Conservation (phyloP, 352 stramenopile species). For the Elongisporangium undulatum region DNA sequence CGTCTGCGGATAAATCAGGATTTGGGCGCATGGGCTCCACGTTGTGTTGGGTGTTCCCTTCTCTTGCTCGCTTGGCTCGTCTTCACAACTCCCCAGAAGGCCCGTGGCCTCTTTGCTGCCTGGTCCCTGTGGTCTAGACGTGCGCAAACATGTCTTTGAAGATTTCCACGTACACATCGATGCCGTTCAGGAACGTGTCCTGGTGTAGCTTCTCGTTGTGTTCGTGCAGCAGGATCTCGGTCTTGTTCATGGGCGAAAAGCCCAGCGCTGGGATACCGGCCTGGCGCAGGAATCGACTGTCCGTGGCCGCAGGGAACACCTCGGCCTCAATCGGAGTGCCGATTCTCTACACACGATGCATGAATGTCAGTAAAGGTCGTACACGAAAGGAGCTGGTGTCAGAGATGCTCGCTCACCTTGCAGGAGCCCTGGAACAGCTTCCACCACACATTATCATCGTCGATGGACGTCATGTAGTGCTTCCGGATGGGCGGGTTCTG, state of each 20-base stretch:
- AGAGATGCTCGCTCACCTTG: constrained; percentile 15
- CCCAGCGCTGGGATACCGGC: constrained; percentile 91
- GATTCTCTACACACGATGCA: constrained; percentile 23
- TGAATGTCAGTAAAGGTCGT: not conserved
- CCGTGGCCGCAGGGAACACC: constrained; percentile 94
- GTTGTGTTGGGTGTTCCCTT: not conserved
- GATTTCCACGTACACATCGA: constrained; percentile 81
- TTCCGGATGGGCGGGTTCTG: constrained; percentile 38
- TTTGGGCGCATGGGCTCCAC: not conserved
- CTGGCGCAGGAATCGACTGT: constrained; percentile 90
- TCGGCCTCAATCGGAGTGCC: constrained; percentile 76
- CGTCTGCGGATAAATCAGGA: not conserved
- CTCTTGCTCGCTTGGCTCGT: not conserved
- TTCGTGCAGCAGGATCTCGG: constrained; percentile 93
- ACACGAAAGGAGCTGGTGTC: not conserved
- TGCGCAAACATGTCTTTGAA: constrained; percentile 49
- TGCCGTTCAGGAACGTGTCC: constrained; percentile 89
- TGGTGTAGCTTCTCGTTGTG: constrained; percentile 95
- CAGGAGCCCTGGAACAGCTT: constrained; percentile 47
- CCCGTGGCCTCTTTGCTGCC: not conserved
- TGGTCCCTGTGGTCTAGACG: not conserved
- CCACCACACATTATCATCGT: constrained; percentile 55
- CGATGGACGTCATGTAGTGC: constrained; percentile 54
- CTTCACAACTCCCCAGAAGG: not conserved
- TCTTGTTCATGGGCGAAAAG: constrained; percentile 94